Evolutionary conservation across 257 asterid genomes (phyloP), one percentile per base, ranked within the genome.

Genomic region (Henckelia pumila): DNA sequence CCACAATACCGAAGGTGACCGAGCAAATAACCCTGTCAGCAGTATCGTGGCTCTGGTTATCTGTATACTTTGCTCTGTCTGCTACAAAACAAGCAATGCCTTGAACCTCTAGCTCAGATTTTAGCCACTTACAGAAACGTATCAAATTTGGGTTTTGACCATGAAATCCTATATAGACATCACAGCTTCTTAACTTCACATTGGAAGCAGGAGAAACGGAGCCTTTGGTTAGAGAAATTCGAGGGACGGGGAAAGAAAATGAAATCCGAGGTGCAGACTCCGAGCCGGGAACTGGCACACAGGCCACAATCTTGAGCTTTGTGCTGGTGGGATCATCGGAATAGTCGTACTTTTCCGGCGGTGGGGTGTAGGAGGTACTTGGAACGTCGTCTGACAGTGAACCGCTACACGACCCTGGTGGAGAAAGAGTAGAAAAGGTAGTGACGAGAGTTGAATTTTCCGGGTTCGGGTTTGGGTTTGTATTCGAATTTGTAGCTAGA

Each of bases 21-120:
- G 98, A 89, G 81, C 95, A 91, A 22, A 89, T 87, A 37, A 91
- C 94, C 30, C 94, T 70, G 73, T 91, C 98, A 21, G 96, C 98
- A 69, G 84, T 89, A 71, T 86, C 98, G 29, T 89, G 94, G 82
- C 94, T 91, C 79, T 91, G 98, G 55, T 78, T 85, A 50, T 87
- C 95, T 3, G 81, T 80, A 35, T 88, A 91, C 19, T 83, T 87
- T 1, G 92, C 89, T 57, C 98, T 81, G 62, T 91, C 96, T 4
- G 96, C 95, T 9, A 85, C 83, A 56, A 91, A 91, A 30, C 94
- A 87, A 55, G 98, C 96, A 63, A 91, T 89, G 8, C 98, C 98
- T 69, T 87, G 98, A 33, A 84, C 75, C 85, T 91, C 98, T 13
- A 91, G 89, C 85, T 91, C 94, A 8, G 96, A 89, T 69, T 88